phyloP scores from a whole-genome alignment of 805 yeast species.

The Komagataella kurtzmanii region DNA sequence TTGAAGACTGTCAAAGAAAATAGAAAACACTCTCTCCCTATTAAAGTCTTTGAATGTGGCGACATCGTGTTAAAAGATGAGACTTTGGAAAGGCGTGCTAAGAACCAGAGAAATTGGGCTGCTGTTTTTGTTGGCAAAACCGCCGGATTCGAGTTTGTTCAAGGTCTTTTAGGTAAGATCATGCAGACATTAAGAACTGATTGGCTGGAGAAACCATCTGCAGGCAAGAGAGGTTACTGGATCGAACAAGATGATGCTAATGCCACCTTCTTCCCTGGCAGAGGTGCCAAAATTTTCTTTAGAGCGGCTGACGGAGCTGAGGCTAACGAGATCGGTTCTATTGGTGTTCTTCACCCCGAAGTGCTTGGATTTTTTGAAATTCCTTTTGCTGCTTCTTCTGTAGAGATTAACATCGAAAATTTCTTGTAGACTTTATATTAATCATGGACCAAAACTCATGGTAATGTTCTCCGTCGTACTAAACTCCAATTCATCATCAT shows the following conservation, averaged over 20 bases:
- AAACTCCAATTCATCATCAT: not conserved
- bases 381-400: conserved; percentile 85
- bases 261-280: conserved; percentile 86
- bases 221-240: conserved; percentile 72
- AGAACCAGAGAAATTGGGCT: conserved; percentile 88
- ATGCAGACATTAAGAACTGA: conserved; percentile 92
- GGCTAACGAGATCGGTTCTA: conserved; percentile 54
- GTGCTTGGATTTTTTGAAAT: conserved; percentile 79
- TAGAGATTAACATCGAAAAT: conserved; percentile 81
- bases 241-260: conserved; percentile 56
- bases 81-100: conserved; percentile 74
- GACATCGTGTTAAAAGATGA: conserved; percentile 84
- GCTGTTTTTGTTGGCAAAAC: conserved; percentile 91
- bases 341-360: conserved; percentile 94
- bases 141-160: conserved; percentile 88
- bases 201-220: conserved; percentile 52
- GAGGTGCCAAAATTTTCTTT: conserved; percentile 84
- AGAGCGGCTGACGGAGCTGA: conserved; percentile 49
- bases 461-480: not conserved
- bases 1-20: conserved; percentile 92
- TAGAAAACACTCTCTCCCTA: conserved; percentile 90
- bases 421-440: conserved; percentile 38
- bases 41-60: conserved; percentile 89
- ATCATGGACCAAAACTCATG: conserved; percentile 1
- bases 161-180: conserved; percentile 86